Percentiles rank a stretch among this genome's conserved stretches.
phyloP scores from a whole-genome alignment of 495 filamentous ascomycete species.

The Neurospora sp. region DNA sequence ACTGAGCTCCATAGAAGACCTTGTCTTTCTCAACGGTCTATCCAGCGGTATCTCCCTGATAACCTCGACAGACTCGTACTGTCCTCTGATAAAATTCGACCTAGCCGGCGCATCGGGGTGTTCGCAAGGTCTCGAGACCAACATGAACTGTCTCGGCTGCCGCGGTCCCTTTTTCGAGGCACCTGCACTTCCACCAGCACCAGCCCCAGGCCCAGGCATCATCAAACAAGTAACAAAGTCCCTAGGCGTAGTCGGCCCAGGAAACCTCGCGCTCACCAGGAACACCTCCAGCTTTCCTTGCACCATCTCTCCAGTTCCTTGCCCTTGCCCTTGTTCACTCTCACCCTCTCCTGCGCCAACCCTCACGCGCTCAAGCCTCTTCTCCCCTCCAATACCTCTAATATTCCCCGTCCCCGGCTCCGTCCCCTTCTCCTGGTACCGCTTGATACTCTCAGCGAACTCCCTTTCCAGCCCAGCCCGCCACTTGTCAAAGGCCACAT shows the following conservation, averaged over 20 bases:
- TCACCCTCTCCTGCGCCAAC: constrained; percentile 21
- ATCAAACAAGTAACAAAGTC: constrained; percentile 78
- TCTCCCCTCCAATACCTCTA: constrained; percentile 75
- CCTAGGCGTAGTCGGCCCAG: constrained; percentile 73
- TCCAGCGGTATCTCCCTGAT: constrained; percentile 67
- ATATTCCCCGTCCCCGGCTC: constrained; percentile 60
- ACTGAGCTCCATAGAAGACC: constrained; percentile 24
- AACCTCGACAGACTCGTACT: constrained; percentile 88
- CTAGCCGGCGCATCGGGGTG: constrained; percentile 63
- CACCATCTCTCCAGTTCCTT: too few relatives aligned
- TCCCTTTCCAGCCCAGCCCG: constrained; percentile 46
- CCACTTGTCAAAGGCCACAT: constrained; percentile 59
- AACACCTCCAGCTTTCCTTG: constrained; percentile 44
- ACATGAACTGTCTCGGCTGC: constrained; percentile 60
- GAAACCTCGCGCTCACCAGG: constrained; percentile 80
- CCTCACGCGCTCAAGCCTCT: constrained; percentile 48
- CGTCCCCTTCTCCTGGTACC: constrained; percentile 32
- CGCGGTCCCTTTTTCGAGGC: not conserved
- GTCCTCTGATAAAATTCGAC: constrained; percentile 65
- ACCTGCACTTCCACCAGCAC: not conserved
- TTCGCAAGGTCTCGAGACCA: constrained; percentile 72
- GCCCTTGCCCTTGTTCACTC: constrained; percentile 24
- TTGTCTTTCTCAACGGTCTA: constrained; percentile 20
- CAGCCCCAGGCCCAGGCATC: constrained; percentile 36
- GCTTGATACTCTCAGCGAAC: constrained; percentile 52